A percentile compares a stretch with the other conserved stretches of the same genome.
Conservation (phyloP, 2,329 filamentous ascomycete genomes). For the Cladorrhinum sp. region DNA sequence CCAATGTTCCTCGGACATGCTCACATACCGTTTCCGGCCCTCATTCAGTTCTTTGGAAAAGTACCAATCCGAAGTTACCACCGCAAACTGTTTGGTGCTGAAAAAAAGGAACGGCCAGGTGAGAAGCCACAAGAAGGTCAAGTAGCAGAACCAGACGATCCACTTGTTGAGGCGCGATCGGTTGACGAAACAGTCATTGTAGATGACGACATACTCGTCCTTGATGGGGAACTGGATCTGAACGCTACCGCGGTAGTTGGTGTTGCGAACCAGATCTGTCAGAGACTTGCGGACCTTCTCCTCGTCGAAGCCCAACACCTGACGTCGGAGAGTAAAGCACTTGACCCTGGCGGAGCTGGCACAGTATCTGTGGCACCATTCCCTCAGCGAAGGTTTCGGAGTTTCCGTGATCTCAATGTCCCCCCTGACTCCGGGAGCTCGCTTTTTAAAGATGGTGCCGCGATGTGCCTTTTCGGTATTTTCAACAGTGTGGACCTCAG, state of each 20-base stretch:
- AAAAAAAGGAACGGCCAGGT: constrained; percentile 69
- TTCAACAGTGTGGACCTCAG: constrained; percentile 48
- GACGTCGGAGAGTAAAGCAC: constrained; percentile 50
- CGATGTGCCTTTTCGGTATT: constrained; percentile 61
- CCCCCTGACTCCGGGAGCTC: constrained; percentile 47
- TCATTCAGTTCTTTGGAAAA: constrained; percentile 41
- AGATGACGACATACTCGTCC: constrained; percentile 58
- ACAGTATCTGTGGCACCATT: constrained; percentile 70
- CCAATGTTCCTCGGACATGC: constrained; percentile 57
- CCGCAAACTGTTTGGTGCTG: constrained; percentile 64
- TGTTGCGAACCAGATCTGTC: constrained; percentile 55
- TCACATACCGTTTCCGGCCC: constrained; percentile 48
- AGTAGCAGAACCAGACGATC: constrained; percentile 62
- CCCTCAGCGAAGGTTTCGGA: constrained; percentile 41
- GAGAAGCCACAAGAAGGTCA: constrained; percentile 67
- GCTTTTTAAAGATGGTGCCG: constrained; percentile 57
- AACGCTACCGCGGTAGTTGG: constrained; percentile 65
- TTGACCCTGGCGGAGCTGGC: constrained; percentile 57
- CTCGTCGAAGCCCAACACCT: constrained; percentile 60
- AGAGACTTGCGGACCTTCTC: constrained; percentile 50
- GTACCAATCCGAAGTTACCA: constrained; percentile 60
- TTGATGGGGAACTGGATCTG: constrained; percentile 58
- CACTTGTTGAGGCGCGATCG: constrained; percentile 61
- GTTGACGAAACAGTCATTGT: constrained; percentile 61
- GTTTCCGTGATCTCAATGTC: constrained; percentile 43